Percentiles rank a stretch among this genome's conserved stretches.
Conservation (phyloP, 768 basidiomycete genomes). For the Leccinellum albellum region DNA sequence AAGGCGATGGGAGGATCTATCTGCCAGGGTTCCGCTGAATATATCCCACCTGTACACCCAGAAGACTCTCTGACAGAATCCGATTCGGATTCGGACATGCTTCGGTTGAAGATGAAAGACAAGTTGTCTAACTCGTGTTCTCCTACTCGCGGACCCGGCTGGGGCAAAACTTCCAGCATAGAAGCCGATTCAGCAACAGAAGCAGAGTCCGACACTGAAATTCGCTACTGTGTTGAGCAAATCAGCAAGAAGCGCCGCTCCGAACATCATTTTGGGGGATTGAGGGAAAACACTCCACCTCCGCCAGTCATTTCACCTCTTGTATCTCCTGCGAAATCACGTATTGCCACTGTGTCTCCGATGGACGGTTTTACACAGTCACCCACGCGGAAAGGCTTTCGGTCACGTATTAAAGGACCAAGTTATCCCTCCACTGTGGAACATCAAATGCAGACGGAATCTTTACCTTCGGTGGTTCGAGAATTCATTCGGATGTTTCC, state of each 20-base stretch:
- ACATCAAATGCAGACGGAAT: slow-evolving; percentile 3
- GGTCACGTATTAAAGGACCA: slow-evolving; percentile 1
- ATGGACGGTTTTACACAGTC: not conserved
- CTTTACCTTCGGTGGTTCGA: slow-evolving; percentile 28
- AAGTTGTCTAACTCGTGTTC: not conserved
- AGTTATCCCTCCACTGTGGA: not conserved
- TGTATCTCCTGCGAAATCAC: slow-evolving; percentile 24
- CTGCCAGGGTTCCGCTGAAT: slow-evolving; percentile 4
- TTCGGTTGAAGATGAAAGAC: slow-evolving; percentile 7
- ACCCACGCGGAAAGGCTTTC: slow-evolving; percentile 8
- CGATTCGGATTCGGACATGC: slow-evolving; percentile 24
- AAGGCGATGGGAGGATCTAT: not conserved
- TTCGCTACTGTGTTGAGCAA: slow-evolving; percentile 16
- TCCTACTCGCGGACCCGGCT: not conserved
- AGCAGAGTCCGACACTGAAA: slow-evolving; percentile 32
- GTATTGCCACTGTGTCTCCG: slow-evolving; percentile 1
- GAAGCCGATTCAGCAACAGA: slow-evolving; percentile 31
- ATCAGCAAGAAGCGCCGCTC: slow-evolving; percentile 12
- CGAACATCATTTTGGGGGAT: not conserved
- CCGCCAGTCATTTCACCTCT: slow-evolving; percentile 24
- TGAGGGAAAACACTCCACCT: slow-evolving; percentile 4
- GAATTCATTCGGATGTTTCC: slow-evolving; percentile 33
- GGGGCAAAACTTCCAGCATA: not conserved
- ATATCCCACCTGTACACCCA: slow-evolving; percentile 1
- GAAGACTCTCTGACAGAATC: slow-evolving; percentile 32